phyloP scores from a whole-genome alignment of 306 rosid species.

The Mimosa bimucronata region DNA sequence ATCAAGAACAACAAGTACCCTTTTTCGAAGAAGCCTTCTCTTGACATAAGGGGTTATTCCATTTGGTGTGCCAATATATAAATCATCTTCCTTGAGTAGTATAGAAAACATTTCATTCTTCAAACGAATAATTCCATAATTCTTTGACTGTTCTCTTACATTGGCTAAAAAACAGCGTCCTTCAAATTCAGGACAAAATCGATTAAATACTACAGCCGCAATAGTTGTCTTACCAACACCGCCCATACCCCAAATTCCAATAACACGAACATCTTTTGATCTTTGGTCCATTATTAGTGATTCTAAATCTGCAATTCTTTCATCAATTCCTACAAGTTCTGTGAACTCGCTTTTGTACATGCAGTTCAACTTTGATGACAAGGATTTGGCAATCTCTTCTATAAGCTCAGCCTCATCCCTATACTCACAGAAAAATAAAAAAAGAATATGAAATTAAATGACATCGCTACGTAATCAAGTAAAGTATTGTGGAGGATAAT shows the following conservation, averaged over 20 bases:
- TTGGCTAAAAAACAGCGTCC: slow-evolving; percentile 40
- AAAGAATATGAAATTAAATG: background rate
- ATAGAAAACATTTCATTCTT: slow-evolving; percentile 35
- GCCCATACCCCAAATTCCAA: slow-evolving; percentile 49
- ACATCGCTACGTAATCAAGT: background rate
- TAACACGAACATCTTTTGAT: slow-evolving; percentile 21
- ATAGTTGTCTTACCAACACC: slow-evolving; percentile 23
- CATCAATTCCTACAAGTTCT: slow-evolving; percentile 36
- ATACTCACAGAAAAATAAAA: background rate
- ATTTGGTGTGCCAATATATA: slow-evolving; percentile 34
- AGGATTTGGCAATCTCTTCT: slow-evolving; percentile 30
- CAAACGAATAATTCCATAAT: slow-evolving; percentile 23
- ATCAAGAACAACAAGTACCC: slow-evolving; percentile 27
- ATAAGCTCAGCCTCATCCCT: slow-evolving; percentile 41
- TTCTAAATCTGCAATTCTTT: slow-evolving; percentile 30
- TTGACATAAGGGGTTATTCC: slow-evolving; percentile 35
- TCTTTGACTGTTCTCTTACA: slow-evolving; percentile 37
- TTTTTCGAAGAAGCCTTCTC: slow-evolving; percentile 34
- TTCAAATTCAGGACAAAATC: slow-evolving; percentile 29
- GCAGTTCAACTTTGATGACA: slow-evolving; percentile 33
- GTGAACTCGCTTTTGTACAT: slow-evolving; percentile 35
- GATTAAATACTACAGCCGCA: slow-evolving; percentile 22
- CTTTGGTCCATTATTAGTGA: slow-evolving; percentile 23
- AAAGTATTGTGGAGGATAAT: background rate
- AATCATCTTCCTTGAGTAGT: slow-evolving; percentile 31